Conservation (phyloP, 75 land plant genomes). For the Pinus tabuliformis region DNA sequence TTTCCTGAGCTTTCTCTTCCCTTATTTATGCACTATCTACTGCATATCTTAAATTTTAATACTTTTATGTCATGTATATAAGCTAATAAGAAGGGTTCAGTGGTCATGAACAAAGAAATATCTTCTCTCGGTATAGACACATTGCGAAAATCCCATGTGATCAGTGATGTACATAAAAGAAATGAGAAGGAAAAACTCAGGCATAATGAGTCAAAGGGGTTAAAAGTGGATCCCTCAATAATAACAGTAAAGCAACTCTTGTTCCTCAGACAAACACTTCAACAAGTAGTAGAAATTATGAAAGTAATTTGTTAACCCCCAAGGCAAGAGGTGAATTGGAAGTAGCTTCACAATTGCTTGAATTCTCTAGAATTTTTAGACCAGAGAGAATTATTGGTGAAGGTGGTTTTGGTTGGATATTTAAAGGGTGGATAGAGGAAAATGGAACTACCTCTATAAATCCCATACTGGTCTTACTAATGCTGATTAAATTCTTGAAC, state of each 20-base stretch:
- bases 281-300: constrained; percentile 13
- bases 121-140: too few species aligned
- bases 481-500: constrained; percentile 73
- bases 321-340: constrained; percentile 11
- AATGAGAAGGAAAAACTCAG: too few species aligned
- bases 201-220: too few species aligned
- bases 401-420: constrained; percentile 88
- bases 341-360: constrained; percentile 28
- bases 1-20: too few species aligned
- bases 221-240: constrained; percentile 50
- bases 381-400: constrained; percentile 87
- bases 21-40: too few species aligned
- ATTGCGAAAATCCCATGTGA: too few species aligned
- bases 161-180: too few species aligned
- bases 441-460: constrained; percentile 79
- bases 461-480: constrained; percentile 76
- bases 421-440: constrained; percentile 88
- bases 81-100: too few species aligned
- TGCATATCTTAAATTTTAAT: too few species aligned
- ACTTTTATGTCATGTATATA: too few species aligned
- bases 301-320: constrained; percentile 13
- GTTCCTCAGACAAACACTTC: constrained; percentile 22
- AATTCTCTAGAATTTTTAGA: constrained; percentile 76
- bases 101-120: too few species aligned
- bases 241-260: constrained; percentile 47